A percentile compares a stretch with the other conserved stretches of the same genome.
phyloP scores from a whole-genome alignment of 169 alveolate genomes.

The Perkinsus chesapeaki region DNA sequence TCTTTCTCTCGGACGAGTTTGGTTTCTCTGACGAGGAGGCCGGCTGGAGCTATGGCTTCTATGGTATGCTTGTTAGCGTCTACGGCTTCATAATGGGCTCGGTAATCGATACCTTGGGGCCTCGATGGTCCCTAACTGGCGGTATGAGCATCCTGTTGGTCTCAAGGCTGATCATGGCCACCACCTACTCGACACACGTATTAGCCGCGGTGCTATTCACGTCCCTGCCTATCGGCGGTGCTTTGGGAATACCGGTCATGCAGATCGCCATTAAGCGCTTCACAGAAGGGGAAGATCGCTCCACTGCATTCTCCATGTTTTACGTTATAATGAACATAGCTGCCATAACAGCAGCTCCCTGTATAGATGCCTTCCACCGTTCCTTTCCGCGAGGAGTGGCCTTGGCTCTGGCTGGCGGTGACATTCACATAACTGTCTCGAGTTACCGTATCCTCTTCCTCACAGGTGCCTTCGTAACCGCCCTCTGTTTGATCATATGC shows the following conservation, averaged over 20 bases:
- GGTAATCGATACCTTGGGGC: slow-evolving; percentile 14
- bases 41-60: slow-evolving; percentile 6
- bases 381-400: slow-evolving; percentile 11
- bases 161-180: background rate
- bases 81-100: slow-evolving; percentile 14
- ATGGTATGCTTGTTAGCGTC: slow-evolving; percentile 8
- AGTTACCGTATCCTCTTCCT: slow-evolving; percentile 4
- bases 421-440: background rate
- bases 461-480: slow-evolving; percentile 8
- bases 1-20: slow-evolving; percentile 15
- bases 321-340: slow-evolving; percentile 16
- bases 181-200: background rate
- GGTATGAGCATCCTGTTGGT: slow-evolving; percentile 13
- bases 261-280: slow-evolving; percentile 13
- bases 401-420: background rate
- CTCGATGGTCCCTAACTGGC: slow-evolving; percentile 7
- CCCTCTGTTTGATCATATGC: background rate
- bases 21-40: slow-evolving; percentile 12
- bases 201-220: background rate
- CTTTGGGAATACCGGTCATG: slow-evolving; percentile 15
- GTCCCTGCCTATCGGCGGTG: slow-evolving; percentile 11
- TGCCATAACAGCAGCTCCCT: slow-evolving; percentile 13
- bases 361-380: slow-evolving; percentile 1
- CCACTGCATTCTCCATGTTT: background rate
- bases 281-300: slow-evolving; percentile 3